phyloP scores from a whole-genome alignment of 2,329 filamentous ascomycete species.

The Aspergillus unguis region DNA sequence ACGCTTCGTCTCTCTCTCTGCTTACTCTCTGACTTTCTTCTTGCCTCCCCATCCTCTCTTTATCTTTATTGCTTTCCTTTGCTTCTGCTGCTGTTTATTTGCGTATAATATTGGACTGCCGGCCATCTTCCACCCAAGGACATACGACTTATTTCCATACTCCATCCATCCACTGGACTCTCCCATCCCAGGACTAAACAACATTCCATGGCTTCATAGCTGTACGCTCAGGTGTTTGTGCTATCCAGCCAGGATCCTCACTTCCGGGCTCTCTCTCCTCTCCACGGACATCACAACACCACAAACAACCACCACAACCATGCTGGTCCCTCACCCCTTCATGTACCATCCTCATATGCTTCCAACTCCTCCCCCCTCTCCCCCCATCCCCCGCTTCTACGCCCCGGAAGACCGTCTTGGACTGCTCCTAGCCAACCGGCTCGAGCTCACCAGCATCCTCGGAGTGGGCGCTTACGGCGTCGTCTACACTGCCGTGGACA shows the following conservation, averaged over 20 bases:
- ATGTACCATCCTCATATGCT: slow-evolving; percentile 45
- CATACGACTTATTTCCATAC: too few species aligned
- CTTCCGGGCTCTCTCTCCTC: too few species aligned
- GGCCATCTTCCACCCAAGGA: too few species aligned
- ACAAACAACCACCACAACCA: slow-evolving; percentile 5
- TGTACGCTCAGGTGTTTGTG: too few species aligned
- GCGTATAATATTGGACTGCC: too few species aligned
- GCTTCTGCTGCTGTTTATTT: neutral
- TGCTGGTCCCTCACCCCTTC: slow-evolving; percentile 20
- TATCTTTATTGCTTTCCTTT: neutral
- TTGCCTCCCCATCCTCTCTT: neutral
- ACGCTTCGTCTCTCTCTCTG: neutral
- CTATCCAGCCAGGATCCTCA: too few species aligned
- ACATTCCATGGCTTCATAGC: too few species aligned
- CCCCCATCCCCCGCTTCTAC: slow-evolving; percentile 50
- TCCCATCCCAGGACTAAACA: too few species aligned
- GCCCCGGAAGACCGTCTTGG: slow-evolving; percentile 83
- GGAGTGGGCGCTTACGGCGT: slow-evolving; percentile 96
- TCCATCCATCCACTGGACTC: too few species aligned
- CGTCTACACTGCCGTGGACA: slow-evolving; percentile 84
- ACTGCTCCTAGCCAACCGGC: slow-evolving; percentile 73
- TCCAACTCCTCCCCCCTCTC: slow-evolving; percentile 46
- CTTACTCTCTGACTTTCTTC: neutral
- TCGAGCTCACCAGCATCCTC: slow-evolving; percentile 80
- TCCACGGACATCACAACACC: neutral